These are phyloP conservation scores for Penicillium sumatraense DNA, from an alignment of 2,329 filamentous ascomycete species.

Conservation along the genomic window DNA sequence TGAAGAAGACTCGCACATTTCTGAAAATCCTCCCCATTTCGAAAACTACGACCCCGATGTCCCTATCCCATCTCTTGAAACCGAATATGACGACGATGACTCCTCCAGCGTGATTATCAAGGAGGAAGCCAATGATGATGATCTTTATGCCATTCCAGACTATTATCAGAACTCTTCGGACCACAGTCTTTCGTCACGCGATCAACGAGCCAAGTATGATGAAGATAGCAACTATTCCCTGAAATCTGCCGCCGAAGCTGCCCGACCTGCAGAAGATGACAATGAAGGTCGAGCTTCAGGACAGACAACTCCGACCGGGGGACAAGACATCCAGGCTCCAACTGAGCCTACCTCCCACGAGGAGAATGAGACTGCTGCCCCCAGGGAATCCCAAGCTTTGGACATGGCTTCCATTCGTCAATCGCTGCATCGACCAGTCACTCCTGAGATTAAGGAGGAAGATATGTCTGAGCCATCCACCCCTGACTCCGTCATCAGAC, in stretches of 20 bases:
- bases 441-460: conserved; percentile 62
- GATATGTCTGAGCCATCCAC: conserved; percentile 68
- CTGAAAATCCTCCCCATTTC: conserved; percentile 62
- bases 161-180: conserved; percentile 60
- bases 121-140: conserved; percentile 63
- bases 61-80: conserved; percentile 85
- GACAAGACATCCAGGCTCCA: conserved; percentile 1
- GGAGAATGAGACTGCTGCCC: conserved; percentile 40
- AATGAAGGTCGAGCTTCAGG: conserved; percentile 36
- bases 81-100: conserved; percentile 59
- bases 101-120: conserved; percentile 68
- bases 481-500: conserved; percentile 88
- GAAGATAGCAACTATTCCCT: conserved; percentile 63
- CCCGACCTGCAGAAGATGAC: conserved; percentile 17
- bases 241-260: conserved; percentile 37
- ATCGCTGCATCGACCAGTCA: conserved; percentile 46
- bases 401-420: conserved; percentile 45
- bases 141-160: conserved; percentile 69
- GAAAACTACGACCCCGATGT: conserved; percentile 81
- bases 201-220: conserved; percentile 49
- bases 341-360: conserved; percentile 26
- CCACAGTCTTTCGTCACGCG: conserved; percentile 33
- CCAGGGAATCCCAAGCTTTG: conserved; percentile 27
- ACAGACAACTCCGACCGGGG: conserved; percentile 38
- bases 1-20: conserved; percentile 61